Evolutionary conservation across 2,329 filamentous ascomycete genomes (phyloP).

Genomic region (Exophiala aquamarina): DNA sequence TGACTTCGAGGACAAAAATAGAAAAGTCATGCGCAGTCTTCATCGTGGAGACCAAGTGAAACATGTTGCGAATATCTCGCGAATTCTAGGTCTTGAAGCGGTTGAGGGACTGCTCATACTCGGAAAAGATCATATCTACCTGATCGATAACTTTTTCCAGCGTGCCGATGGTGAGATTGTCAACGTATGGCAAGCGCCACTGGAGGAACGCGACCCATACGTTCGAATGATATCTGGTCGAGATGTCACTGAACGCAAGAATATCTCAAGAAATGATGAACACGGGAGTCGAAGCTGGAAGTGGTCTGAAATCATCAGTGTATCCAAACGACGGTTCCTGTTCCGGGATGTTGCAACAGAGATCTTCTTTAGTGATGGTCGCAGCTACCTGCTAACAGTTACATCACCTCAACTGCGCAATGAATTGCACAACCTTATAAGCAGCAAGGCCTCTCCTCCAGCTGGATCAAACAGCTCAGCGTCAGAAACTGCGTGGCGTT

Average conservation of each 20-base stretch:
- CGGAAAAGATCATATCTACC: constrained; percentile 87
- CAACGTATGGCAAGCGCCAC: constrained; percentile 89
- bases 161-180: constrained; percentile 94
- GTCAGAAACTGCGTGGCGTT: constrained; percentile 85
- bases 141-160: constrained; percentile 96
- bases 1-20: constrained; percentile 93
- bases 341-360: constrained; percentile 97
- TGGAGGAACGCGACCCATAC: constrained; percentile 91
- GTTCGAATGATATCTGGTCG: constrained; percentile 87
- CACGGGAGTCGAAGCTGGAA: constrained; percentile 88
- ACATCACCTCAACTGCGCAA: constrained; percentile 73
- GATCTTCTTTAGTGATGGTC: constrained; percentile 93
- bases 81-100: constrained; percentile 89
- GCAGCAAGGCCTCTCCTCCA: constrained; percentile 66
- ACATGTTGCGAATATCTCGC: constrained; percentile 90
- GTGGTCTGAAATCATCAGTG: constrained; percentile 90
- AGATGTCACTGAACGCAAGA: constrained; percentile 60
- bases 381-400: constrained; percentile 88
- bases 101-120: constrained; percentile 91
- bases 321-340: constrained; percentile 91
- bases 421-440: constrained; percentile 74
- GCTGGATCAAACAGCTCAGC: constrained; percentile 67
- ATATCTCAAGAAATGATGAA: constrained; percentile 54
- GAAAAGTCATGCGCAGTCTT: constrained; percentile 93
- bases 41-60: constrained; percentile 90